A percentile compares a stretch with the other conserved stretches of the same genome.
Evolutionary conservation across 305 asterid species (phyloP).

Genomic region (Salvia sclarea): DNA sequence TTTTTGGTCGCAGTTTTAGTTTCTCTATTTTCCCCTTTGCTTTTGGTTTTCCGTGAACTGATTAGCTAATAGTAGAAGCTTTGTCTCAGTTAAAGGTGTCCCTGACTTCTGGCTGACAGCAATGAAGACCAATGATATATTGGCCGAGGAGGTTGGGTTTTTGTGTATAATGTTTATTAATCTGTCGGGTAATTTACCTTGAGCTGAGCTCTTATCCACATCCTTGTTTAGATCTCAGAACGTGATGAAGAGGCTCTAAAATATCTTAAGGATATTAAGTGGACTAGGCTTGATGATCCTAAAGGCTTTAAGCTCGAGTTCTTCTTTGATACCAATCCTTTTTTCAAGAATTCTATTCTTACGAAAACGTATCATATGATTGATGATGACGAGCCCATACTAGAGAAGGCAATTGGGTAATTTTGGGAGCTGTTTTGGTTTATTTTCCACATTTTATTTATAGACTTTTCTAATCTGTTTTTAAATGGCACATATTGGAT

Average conservation of each 20-base stretch:
- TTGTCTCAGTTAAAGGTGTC: constrained; percentile 64
- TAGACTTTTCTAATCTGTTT: background rate
- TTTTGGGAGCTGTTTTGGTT: background rate
- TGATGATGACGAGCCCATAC: constrained; percentile 74
- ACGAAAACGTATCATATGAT: constrained; percentile 76
- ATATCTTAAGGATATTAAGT: constrained; percentile 72
- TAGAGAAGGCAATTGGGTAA: constrained; percentile 86
- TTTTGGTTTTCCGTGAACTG: background rate
- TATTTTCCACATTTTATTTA: background rate
- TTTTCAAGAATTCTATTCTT: constrained; percentile 67
- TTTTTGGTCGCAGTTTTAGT: background rate
- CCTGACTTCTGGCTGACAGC: constrained; percentile 80
- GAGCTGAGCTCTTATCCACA: background rate
- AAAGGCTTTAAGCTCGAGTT: constrained; percentile 87
- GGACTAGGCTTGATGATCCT: constrained; percentile 62
- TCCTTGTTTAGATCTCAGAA: constrained; percentile 55
- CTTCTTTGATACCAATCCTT: constrained; percentile 68
- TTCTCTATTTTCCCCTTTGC: background rate
- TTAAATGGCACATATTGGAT: constrained; percentile 7
- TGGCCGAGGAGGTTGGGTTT: constrained; percentile 64
- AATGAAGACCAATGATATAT: constrained; percentile 63
- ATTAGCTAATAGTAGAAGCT: constrained; percentile 21
- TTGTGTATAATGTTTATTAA: background rate
- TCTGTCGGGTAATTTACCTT: constrained; percentile 13
- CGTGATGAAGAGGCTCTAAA: constrained; percentile 76